Base-by-base conservation (phyloP, 345 rosid species). In the Hibiscus syriacus region DNA sequence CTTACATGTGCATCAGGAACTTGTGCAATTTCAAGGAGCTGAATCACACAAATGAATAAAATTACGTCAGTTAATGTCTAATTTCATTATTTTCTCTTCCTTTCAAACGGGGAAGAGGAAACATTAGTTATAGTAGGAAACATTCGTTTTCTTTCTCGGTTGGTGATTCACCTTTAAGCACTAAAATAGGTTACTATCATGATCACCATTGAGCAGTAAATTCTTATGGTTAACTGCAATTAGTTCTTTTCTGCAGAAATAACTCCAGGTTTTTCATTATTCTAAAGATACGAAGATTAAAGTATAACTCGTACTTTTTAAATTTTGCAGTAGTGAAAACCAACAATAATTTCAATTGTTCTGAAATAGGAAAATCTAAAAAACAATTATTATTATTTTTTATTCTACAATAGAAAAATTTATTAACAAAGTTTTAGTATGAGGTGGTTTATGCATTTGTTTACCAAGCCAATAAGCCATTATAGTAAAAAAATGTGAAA, bases 1-100 rank as follows among this genome's bases (percentile, higher is more conserved):
- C 99, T 89, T 85, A 94, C 99, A 72, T 91, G 90, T 72, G 86
- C 87, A 85, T 89, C 92, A 75, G 97, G 85, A 77, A 94, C 99
- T 80, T 94, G 99, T 32, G 99, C 99, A 67, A 94, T 94, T 81
- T 94, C 99, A 74, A 94, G 78, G 55, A 91, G 96, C 99, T 94
- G 92, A 68, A 77, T 68, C 69, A 74, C 55, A 61, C n/a, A 66
- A 58, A n/a, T 48, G 55, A 64, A 65, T 6, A 43, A 56, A 38
- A 65, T 17, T 16, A 3, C 43, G 3, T 63, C 45, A 62, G 66
- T 41, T 1, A 39, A 23, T 14, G 11, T 62, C 52, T 5, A 61
- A 61, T 22, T 61, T 20, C 49, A 20, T 60, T 22, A 30, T 38
- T 2, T 22, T 39, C 49, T 61, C 66, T 61, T 61, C 49, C 32